Evolutionary conservation across 1,284 basidiomycete species (phyloP), one percentile per base, ranked within the genome.

Genomic region (Papiliotrema fonsecae): DNA sequence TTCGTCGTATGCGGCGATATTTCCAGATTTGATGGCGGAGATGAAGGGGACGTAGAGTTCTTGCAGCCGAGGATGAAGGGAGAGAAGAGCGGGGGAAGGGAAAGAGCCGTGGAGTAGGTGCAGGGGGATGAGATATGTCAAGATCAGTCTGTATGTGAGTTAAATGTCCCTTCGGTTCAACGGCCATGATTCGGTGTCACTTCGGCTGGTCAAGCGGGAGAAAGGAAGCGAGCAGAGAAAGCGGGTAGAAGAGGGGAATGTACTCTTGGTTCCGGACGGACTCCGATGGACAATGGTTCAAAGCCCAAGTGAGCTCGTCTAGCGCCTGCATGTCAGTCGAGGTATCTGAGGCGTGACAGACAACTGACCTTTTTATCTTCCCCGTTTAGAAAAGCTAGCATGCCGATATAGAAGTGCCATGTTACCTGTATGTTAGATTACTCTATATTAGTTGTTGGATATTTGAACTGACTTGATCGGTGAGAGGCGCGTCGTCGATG

Each of bases 321-420:
- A 90, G 87, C 25, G 92, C 84, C 82, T 88, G 34, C 25, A 31
- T 19, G 36, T 19, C 45, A 28, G 44, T 35, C 45, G 21, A n/a
- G 21, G n/a, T 16, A 6, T 27, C 19, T 11, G 5, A 27, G 16
- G 26, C 14, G 27, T 18, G 41, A 28, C 21, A 26, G 11, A 19
- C 16, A 37, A 57, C 72, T 22, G 45, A 85, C 86, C 75, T 88
- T 88, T 37, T 77, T 77, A 65, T 91, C 94, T 45, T 94, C 87
- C 67, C 97, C 94, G 59, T 88, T 89, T 50, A 97, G 72, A 72
- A 98, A 97, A 60, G 84, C 86, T 49, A 97, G 79, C 80, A 97
- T 88, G 50, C 94, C 94, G 41, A 93, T 75, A 68, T 97, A 97
- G 77, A 93, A 98, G 55, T 83, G 79, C 74, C 87, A 93, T 18